Base-by-base conservation (phyloP, 176 grass and related monocot species). In the Thinopyrum elongatum region DNA sequence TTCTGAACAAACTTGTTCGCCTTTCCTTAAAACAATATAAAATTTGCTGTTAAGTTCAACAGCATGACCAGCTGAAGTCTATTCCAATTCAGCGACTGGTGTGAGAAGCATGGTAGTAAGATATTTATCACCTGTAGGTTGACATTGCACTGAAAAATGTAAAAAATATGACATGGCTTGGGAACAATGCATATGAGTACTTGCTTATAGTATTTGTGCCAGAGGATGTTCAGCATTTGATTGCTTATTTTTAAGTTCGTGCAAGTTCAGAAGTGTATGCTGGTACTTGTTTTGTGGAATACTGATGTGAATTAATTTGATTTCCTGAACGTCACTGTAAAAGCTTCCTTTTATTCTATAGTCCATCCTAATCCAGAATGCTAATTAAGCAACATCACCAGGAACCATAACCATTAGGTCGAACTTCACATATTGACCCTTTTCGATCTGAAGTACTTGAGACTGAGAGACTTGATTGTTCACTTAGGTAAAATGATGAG, bases 231-330 rank as follows among this genome's bases (percentile, higher is more conserved):
- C 15, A 68, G 27, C 79, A 81, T 68, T 70, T 33, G 42, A 55
- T 82, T 82, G 13, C 29, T n/a, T 70, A 34, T 44, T 70, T 82
- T 83, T 60, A 66, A 74, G 69, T 65, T 26, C 5, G 55, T 53
- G 57, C 28, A 63, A 65, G 42, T 27, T 73, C 59, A 79, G 35
- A 16, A 30, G 16, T 74, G 35, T 39, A 46, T 19, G 41, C 9
- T 5, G 10, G 39, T 64, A 74, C 30, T 79, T 21, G 13, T 63
- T 25, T 33, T 87, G 41, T 55, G 38, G 10, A 64, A 41, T 62
- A 26, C 4, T 61, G 25, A 2, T 21, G 8, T 70, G 62, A 77
- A 59, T 14, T 4, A 14, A 29, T 74, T 47, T 80, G 36, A 12
- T 79, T 17, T 35, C 49, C 23, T 17, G 69, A 27, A 25, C 33